Base-by-base conservation (phyloP, 176 grass and related monocot genomes). In the Cocos nucifera region DNA sequence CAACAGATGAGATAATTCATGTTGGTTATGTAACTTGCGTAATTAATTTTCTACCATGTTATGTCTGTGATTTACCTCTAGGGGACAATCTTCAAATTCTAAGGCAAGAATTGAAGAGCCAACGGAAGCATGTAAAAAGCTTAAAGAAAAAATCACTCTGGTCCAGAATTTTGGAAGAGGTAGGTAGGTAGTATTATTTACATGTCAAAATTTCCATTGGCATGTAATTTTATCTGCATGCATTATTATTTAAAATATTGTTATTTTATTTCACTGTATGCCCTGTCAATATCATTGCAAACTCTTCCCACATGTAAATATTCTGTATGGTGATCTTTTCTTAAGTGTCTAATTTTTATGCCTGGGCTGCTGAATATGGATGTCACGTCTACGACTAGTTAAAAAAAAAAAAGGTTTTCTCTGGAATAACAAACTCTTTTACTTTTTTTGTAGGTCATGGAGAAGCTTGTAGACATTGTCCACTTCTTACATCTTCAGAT, bases 121-220 rank as follows among this genome's bases (percentile, higher is more conserved):
- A 98, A 92, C 79, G 56, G 65, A 88, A 76, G 60, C 83, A 92
- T 64, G 93, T 98, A 22, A 92, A 89, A 61, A 89, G 67, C 68
- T 83, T 98, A 77, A 85, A 98, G 78, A 98, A 83, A 80, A 83
- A 81, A 83, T 92, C 93, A 81, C 76, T 98, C 53, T 98, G 93
- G 93, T 86, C 84, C 56, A 92, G 76, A 61, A 85, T 70, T 56
- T 71, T 98, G 61, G 93, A 98, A 83, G 78, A 89, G 28, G 92
- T 97, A 67, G 49, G 73, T 57, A 76, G 25, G 9, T 63, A 57
- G 55, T 61, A 21, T 54, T 71, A 15, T 73, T 27, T 54, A 17
- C 18, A n/a, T 26, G 4, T 48, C 15, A 23, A 24, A 15, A 17
- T 24, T 4, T 24, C 22, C 2, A 44, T 44, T 44, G 2, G 35